These are phyloP conservation scores for Solanum ahanhuiri DNA, from an alignment of 257 asterid genomes.

Conservation along the genomic window DNA sequence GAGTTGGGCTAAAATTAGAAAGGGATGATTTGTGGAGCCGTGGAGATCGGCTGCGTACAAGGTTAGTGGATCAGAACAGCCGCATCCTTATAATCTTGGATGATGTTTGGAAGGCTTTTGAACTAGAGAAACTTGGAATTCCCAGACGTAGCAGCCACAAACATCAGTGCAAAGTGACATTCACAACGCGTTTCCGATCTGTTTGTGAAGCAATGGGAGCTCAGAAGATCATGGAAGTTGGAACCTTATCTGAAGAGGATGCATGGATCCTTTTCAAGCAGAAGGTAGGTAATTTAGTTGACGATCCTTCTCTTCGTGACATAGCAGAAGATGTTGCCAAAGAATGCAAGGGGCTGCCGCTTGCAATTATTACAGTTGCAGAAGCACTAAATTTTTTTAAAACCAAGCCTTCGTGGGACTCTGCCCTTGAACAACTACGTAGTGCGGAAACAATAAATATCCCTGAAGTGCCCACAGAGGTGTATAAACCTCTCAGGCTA, in stretches of 20 bases:
- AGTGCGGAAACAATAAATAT: background rate
- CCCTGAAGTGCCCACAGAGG: background rate
- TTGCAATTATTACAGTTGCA: background rate
- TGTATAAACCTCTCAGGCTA: background rate
- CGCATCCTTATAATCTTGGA: constrained; percentile 6
- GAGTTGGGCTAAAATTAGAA: background rate
- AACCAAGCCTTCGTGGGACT: background rate
- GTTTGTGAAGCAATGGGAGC: background rate
- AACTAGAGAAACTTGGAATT: background rate
- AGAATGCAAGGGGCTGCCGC: constrained; percentile 8
- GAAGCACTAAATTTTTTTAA: background rate
- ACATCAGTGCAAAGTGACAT: background rate
- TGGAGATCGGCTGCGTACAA: background rate
- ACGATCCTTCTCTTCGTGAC: background rate
- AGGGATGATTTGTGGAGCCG: background rate
- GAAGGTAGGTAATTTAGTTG: background rate
- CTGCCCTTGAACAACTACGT: background rate
- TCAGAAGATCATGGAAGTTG: background rate
- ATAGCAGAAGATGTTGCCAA: background rate
- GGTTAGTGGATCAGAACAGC: background rate
- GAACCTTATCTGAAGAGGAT: background rate
- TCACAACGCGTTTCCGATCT: background rate
- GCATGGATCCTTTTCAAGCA: background rate
- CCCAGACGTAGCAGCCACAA: background rate
- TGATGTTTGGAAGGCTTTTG: background rate